Evolutionary conservation across 306 rosid genomes (phyloP), one percentile per base, ranked within the genome.

Genomic region (Lathyrus oleraceus): DNA sequence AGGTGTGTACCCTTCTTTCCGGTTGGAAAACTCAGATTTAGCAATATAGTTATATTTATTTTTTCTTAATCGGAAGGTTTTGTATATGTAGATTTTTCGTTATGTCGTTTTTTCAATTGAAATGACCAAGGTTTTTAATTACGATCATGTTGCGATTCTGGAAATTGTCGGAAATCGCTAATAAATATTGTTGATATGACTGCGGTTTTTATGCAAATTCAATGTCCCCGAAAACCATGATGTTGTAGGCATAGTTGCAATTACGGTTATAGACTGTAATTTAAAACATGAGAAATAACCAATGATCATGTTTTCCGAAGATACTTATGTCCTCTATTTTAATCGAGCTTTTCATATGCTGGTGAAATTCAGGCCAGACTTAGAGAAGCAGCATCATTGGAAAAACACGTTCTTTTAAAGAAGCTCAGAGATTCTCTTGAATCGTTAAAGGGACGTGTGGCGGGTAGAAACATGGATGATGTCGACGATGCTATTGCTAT

Each of bases 341-440:
- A 82, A 51, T 49, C 32, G 56, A 71, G 44, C 19, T 72, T 44
- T 38, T 77, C 10, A 28, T 65, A 25, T 84, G 65, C 32, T 43
- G 63, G 51, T 77, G 83, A 67, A 72, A 61, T 84, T 69, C 88
- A 94, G 99, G 97, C 99, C 36, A 91, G 89, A 76, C 95, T 94
- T 47, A 85, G 92, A 67, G 97, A 89, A 75, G 99, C 97, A 52
- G 97, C 96, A 43, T 91, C 99, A 1, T 77, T 91, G 78, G 99
- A 94, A 77, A 94, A 91, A 53, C 99, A 91, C 42, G 96, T 94
- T 69, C 92, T 94, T 68, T 83, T 94, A 85, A 94, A 90, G 86
- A 91, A 94, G 84, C 97, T 94, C 38, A 81, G 92, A 65, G 97
- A 94, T 81, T 91, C 95, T 14, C 85, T 94, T 81, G 97, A 94